Conservation (phyloP, 495 filamentous ascomycete genomes). For the Penicillium herquei region DNA sequence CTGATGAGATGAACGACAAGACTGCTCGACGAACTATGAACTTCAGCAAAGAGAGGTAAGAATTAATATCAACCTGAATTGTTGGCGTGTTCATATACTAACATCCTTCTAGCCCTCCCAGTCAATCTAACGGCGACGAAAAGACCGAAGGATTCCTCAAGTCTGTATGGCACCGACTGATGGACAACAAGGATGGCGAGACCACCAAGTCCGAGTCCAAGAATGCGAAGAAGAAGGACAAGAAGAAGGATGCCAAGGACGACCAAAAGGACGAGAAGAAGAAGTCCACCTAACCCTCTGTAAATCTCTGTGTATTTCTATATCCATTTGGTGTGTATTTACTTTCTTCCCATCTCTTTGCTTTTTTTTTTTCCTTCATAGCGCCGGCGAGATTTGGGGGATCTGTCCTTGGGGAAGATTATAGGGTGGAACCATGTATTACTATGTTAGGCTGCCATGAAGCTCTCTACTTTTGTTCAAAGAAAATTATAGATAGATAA, state of each 20-base stretch:
- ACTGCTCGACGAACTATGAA: slow-evolving; percentile 91
- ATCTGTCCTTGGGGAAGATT: slow-evolving; percentile 15
- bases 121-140: slow-evolving; percentile 28
- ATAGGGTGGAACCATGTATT: slow-evolving; percentile 26
- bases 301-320: slow-evolving; percentile 29
- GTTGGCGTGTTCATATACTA: slow-evolving; percentile 1
- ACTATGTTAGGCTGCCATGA: slow-evolving; percentile 24
- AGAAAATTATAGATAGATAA: neutral
- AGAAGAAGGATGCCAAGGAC: slow-evolving; percentile 19
- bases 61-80: neutral
- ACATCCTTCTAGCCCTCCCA: slow-evolving; percentile 13
- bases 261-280: slow-evolving; percentile 30
- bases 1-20: slow-evolving; percentile 90
- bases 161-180: slow-evolving; percentile 84
- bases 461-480: slow-evolving; percentile 23
- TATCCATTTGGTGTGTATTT: slow-evolving; percentile 34
- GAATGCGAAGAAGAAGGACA: slow-evolving; percentile 24
- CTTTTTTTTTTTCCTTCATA: slow-evolving; percentile 35
- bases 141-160: slow-evolving; percentile 85
- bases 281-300: slow-evolving; percentile 51
- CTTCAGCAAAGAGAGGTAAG: slow-evolving; percentile 52
- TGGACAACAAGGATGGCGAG: slow-evolving; percentile 68
- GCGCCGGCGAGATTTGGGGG: slow-evolving; percentile 43
- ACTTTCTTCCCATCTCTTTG: slow-evolving; percentile 13
- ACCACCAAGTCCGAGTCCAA: slow-evolving; percentile 29